A percentile compares a stretch with the other conserved stretches of the same genome.
Conservation (phyloP, 768 basidiomycete species). For the Gautieria morchelliformis region DNA sequence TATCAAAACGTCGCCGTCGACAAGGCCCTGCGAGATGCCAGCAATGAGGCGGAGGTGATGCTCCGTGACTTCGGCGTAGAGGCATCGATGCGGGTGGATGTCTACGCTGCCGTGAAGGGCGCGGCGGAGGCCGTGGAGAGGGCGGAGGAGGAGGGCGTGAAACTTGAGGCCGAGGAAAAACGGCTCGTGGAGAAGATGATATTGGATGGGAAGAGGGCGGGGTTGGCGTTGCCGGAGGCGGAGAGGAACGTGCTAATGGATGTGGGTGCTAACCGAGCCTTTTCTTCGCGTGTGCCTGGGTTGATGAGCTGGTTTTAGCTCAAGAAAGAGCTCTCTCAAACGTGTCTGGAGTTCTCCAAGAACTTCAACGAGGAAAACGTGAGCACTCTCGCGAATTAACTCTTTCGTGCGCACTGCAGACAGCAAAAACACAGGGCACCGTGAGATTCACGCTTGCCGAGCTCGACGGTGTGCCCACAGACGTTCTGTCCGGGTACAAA, state of each 20-base stretch:
- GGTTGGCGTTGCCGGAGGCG: slow-evolving; percentile 59
- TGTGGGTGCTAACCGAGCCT: slow-evolving; percentile 5
- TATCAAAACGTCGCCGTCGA: slow-evolving; percentile 74
- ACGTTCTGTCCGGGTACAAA: slow-evolving; percentile 69
- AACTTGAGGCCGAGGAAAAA: slow-evolving; percentile 54
- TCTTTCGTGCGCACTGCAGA: neutral
- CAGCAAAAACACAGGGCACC: slow-evolving; percentile 31
- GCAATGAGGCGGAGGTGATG: slow-evolving; percentile 62
- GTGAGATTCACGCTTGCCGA: slow-evolving; percentile 63
- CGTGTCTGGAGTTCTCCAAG: slow-evolving; percentile 76
- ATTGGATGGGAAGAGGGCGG: slow-evolving; percentile 71
- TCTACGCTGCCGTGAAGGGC: slow-evolving; percentile 58
- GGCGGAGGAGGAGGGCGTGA: slow-evolving; percentile 48
- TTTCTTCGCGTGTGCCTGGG: neutral
- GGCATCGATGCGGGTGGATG: slow-evolving; percentile 70
- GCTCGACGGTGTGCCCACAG: slow-evolving; percentile 69
- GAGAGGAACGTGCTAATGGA: slow-evolving; percentile 45
- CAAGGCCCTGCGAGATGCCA: slow-evolving; percentile 74
- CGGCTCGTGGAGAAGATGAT: slow-evolving; percentile 78
- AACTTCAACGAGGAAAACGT: slow-evolving; percentile 88
- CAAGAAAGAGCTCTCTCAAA: slow-evolving; percentile 70
- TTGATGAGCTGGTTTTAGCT: slow-evolving; percentile 20
- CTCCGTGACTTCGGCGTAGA: slow-evolving; percentile 67
- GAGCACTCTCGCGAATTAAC: slow-evolving; percentile 15
- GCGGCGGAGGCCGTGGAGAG: slow-evolving; percentile 36